Conservation (phyloP, 495 filamentous ascomycete species). For the Hypomontagnella monticulosa region DNA sequence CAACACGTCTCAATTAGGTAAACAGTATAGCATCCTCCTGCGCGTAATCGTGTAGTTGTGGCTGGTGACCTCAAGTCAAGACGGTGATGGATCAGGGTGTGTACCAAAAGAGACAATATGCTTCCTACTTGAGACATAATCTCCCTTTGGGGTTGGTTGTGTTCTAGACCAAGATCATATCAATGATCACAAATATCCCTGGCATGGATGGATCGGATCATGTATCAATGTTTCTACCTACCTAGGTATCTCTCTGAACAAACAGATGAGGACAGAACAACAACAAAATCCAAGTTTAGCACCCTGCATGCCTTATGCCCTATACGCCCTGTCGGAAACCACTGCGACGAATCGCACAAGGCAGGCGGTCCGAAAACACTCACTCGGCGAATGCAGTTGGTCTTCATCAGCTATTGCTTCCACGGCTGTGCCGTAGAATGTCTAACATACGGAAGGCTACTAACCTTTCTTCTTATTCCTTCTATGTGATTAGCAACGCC, state of each 20-base stretch:
- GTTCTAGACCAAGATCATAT: slow-evolving; percentile 33
- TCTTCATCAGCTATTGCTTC: slow-evolving; percentile 6
- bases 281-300: slow-evolving; percentile 26
- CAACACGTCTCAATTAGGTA: slow-evolving; percentile 29
- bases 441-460: slow-evolving; percentile 6
- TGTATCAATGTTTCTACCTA: slow-evolving; percentile 30
- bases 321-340: slow-evolving; percentile 20
- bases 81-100: slow-evolving; percentile 15
- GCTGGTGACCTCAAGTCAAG: slow-evolving; percentile 26
- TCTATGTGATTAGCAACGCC: slow-evolving; percentile 26
- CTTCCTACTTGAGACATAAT: slow-evolving; percentile 23
- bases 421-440: not conserved
- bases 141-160: slow-evolving; percentile 13
- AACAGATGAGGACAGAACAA: slow-evolving; percentile 25
- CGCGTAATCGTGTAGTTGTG: slow-evolving; percentile 37
- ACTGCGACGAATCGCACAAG: slow-evolving; percentile 7
- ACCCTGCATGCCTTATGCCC: slow-evolving; percentile 17
- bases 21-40: slow-evolving; percentile 30
- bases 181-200: slow-evolving; percentile 33
- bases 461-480: slow-evolving; percentile 10
- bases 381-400: slow-evolving; percentile 17
- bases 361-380: slow-evolving; percentile 16
- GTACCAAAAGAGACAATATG: slow-evolving; percentile 24
- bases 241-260: not conserved
- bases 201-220: slow-evolving; percentile 28